Base-by-base conservation (phyloP, 2,329 filamentous ascomycete genomes). In the Westerdykella aurantiaca region DNA sequence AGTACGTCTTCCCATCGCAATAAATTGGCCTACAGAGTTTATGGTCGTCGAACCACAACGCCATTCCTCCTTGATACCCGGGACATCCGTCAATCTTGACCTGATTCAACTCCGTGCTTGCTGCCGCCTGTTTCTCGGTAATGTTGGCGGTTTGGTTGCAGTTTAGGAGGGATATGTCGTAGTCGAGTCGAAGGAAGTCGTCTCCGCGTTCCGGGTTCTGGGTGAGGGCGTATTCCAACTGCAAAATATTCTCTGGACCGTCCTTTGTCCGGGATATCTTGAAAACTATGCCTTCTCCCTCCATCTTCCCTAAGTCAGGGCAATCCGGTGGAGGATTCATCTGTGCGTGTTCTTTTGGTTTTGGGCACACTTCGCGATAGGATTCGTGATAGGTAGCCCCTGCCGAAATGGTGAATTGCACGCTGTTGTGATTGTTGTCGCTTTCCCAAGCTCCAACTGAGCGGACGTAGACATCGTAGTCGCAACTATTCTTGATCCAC, bases 201-300 rank as follows among this genome's bases (percentile, higher is more conserved):
- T 48, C 37, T 5, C 16, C 34, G 1, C 12, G 21, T 3, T 5
- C 14, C 6, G 41, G 40, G 16, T 50, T 38, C 23, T 44, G 22
- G 5, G 40, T 34, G 12, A 53, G 38, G 11, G 46, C 40, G 40
- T 52, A 52, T 22, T 54, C 47, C 4, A 54, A 12, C 33, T 54
- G 49, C 11, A 39, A 31, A 18, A 54, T 39, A 33, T 41, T 25
- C 7, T 23, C 25, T 37, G 12, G 21, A n/a, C 22, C 13, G 31
- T 22, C 11, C 10, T 38, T 31, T 13, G 23, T 18, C 23, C 37
- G 18, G 1, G 44, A 21, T 5, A 54, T 39, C 38, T 54, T 54
- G 18, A 54, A 38, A 1, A 49, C 44, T 1, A 54, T 37, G 9
- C 34, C 47, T 34, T 52, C 42, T 2, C 51, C 49, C 3, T 37